Percentiles rank a stretch among this genome's conserved stretches.
Evolutionary conservation across 176 grass and related monocot genomes (phyloP).

Genomic region (Elymus sibiricus): DNA sequence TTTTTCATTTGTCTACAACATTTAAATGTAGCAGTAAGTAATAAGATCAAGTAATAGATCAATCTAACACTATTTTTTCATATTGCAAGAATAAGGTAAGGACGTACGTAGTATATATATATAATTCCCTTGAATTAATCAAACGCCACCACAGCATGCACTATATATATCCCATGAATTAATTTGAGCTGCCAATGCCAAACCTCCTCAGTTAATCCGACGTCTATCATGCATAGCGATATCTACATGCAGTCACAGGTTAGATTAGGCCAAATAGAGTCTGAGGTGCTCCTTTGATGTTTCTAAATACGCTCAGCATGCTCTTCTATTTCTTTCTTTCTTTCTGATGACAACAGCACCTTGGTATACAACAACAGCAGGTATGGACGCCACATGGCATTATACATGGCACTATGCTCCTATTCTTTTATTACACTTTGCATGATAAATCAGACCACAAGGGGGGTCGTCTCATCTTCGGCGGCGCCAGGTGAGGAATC

Average conservation of each 20-base stretch:
- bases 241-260: not conserved
- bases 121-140: not conserved
- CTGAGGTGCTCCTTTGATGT: not conserved
- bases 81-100: too few relatives aligned
- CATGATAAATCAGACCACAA: constrained; percentile 20
- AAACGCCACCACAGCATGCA: not conserved
- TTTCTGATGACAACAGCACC: not conserved
- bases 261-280: not conserved
- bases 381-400: not conserved
- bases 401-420: not conserved
- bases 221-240: not conserved
- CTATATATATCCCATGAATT: not conserved
- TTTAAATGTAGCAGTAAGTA: too few relatives aligned
- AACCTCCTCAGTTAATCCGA: not conserved
- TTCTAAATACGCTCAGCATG: not conserved
- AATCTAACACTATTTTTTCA: too few relatives aligned
- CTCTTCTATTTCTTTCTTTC: not conserved
- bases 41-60: too few relatives aligned
- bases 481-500: not conserved
- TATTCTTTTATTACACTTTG: not conserved
- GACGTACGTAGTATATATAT: too few relatives aligned
- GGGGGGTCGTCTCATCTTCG: constrained; percentile 1
- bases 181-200: not conserved
- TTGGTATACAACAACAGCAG: not conserved
- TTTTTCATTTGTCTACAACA: too few relatives aligned